Conservation (phyloP, 2,329 filamentous ascomycete species). For the Esteya vermicola region DNA sequence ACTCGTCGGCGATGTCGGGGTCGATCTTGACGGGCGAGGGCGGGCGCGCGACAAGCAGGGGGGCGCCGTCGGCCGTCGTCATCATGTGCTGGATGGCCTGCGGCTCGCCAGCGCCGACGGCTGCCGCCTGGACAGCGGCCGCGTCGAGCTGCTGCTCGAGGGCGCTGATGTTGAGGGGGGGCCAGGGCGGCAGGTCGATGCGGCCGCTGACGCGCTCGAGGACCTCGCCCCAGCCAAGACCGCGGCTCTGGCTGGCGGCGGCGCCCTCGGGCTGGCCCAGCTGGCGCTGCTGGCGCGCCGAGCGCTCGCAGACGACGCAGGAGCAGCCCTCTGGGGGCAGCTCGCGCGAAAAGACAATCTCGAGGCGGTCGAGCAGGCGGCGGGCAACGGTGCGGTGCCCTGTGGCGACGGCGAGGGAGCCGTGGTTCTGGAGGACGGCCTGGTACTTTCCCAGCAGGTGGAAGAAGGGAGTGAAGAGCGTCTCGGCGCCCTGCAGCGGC, state of each 20-base stretch:
- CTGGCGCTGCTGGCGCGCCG: neutral
- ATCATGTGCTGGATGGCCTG: neutral
- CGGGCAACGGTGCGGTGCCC: conserved; percentile 92
- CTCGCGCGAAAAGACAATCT: conserved; percentile 88
- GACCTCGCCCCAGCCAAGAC: conserved; percentile 90
- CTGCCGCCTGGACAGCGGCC: conserved; percentile 19
- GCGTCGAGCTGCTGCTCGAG: conserved; percentile 46
- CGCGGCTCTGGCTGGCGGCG: conserved; percentile 46
- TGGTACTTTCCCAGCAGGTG: conserved; percentile 76
- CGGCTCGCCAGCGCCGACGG: conserved; percentile 7
- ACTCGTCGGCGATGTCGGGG: conserved; percentile 87
- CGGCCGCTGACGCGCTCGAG: conserved; percentile 84
- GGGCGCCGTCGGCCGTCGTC: conserved; percentile 34
- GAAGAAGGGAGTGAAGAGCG: conserved; percentile 71
- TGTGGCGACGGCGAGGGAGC: conserved; percentile 86
- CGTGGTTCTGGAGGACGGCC: conserved; percentile 65
- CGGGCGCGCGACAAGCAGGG: conserved; percentile 41
- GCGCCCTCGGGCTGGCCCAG: conserved; percentile 5
- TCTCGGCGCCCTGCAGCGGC: conserved; percentile 52
- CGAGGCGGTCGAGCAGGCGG: conserved; percentile 73
- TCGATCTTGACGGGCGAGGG: conserved; percentile 62
- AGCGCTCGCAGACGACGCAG: conserved; percentile 76
- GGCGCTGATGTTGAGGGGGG: conserved; percentile 63
- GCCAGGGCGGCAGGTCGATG: conserved; percentile 75
- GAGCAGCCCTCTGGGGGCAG: conserved; percentile 74